A percentile compares a stretch with the other conserved stretches of the same genome.
Evolutionary conservation across 148 eudicot genomes (phyloP).

Genomic region (Drosera capensis): DNA sequence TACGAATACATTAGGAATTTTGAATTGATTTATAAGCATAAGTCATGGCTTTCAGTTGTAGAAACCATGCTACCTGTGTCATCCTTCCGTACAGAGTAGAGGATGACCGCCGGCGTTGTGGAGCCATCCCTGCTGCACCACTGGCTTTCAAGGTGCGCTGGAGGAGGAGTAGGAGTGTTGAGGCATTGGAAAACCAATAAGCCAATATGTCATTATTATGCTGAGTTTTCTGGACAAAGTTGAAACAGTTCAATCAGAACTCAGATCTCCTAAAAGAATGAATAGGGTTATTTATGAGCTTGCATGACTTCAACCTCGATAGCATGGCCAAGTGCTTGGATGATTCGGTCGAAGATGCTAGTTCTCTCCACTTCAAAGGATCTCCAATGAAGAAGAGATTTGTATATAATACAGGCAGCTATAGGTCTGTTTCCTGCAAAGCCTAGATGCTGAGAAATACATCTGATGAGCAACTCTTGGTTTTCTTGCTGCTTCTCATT

Average conservation of each 20-base stretch:
- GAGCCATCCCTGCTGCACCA: slow-evolving; percentile 76
- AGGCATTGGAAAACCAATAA: slow-evolving; percentile 96
- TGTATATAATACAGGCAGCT: slow-evolving; percentile 87
- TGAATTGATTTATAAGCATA: not conserved
- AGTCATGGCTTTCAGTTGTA: not conserved
- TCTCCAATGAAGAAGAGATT: slow-evolving; percentile 97
- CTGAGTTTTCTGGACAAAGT: slow-evolving; percentile 38
- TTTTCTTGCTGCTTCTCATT: slow-evolving; percentile 93
- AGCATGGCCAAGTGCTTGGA: slow-evolving; percentile 84
- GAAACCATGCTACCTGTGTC: slow-evolving; percentile 35
- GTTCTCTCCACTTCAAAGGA: slow-evolving; percentile 98
- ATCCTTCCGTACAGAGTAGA: slow-evolving; percentile 73
- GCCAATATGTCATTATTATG: slow-evolving; percentile 81
- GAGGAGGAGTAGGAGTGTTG: slow-evolving; percentile 73
- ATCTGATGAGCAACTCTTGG: slow-evolving; percentile 69
- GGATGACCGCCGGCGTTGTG: slow-evolving; percentile 88
- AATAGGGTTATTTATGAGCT: slow-evolving; percentile 5
- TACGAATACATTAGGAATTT: not conserved
- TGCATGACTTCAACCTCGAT: too few relatives aligned
- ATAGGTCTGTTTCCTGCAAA: slow-evolving; percentile 73
- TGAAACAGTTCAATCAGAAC: slow-evolving; percentile 1
- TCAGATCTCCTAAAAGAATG: not conserved
- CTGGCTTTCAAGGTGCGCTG: slow-evolving; percentile 95
- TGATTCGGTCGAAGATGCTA: slow-evolving; percentile 75
- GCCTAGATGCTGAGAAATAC: slow-evolving; percentile 68